These are phyloP conservation scores for Pistacia integerrima DNA, from an alignment of 345 rosid species.

Conservation along the genomic window DNA sequence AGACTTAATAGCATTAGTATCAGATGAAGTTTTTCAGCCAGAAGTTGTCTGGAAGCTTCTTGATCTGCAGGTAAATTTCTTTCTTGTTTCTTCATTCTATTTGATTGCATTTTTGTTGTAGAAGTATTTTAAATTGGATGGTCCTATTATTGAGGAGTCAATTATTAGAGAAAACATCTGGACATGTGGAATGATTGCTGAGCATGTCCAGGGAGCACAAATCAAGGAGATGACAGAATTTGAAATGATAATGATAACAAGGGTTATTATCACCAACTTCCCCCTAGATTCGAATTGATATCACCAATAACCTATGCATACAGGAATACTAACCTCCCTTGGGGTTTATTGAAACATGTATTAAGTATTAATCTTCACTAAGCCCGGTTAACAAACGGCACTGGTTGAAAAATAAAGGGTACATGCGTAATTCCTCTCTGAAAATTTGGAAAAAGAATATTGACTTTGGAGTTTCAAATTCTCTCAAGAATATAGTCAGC, in stretches of 20 bases:
- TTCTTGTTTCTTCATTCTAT: neutral
- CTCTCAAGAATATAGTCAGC: conserved; percentile 64
- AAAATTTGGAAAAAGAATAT: too few species aligned
- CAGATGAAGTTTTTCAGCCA: conserved; percentile 99
- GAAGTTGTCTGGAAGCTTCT: conserved; percentile 75
- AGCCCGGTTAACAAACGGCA: too few species aligned
- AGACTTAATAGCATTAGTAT: conserved; percentile 82
- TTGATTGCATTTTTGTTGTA: neutral
- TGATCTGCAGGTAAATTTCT: conserved; percentile 71
- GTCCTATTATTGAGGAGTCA: neutral
- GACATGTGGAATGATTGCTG: neutral
- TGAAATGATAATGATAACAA: too few species aligned
- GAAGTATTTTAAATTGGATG: neutral
- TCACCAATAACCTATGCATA: too few species aligned
- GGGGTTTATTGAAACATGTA: too few species aligned
- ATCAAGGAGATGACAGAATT: neutral
- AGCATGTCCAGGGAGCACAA: neutral
- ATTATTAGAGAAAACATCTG: neutral
- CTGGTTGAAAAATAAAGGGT: too few species aligned
- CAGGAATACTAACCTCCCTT: too few species aligned
- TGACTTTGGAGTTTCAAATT: conserved; percentile 35
- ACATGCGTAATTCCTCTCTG: too few species aligned
- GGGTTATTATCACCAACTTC: too few species aligned
- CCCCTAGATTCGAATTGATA: too few species aligned
- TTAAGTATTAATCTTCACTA: too few species aligned